A percentile compares a stretch with the other conserved stretches of the same genome.
Conservation (phyloP, 441 rosid species). For the Croton laevigatus region DNA sequence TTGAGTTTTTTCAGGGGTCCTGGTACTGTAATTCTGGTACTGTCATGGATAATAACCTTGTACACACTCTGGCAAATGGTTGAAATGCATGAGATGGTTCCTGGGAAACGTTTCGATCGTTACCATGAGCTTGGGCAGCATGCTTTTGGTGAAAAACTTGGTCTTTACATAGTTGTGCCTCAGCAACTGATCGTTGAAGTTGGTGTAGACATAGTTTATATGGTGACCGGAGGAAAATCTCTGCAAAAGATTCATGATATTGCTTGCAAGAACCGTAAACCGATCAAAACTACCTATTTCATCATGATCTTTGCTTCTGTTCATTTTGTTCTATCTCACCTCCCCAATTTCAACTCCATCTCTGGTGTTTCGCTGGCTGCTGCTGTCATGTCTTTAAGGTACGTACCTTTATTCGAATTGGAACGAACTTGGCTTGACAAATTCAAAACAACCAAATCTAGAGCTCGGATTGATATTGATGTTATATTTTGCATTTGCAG, state of each 20-base stretch:
- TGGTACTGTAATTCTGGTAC: constrained; percentile 45
- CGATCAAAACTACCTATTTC: constrained; percentile 51
- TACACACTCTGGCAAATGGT: constrained; percentile 97
- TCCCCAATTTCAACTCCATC: constrained; percentile 78
- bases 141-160: constrained; percentile 80
- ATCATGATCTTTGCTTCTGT: constrained; percentile 70
- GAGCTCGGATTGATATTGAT: no score
- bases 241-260: constrained; percentile 58
- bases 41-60: constrained; percentile 70
- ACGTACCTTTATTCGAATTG: no score
- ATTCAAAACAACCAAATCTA: no score
- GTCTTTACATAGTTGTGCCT: constrained; percentile 76
- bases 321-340: constrained; percentile 71
- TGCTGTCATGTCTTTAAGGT: constrained; percentile 81
- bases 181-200: constrained; percentile 72
- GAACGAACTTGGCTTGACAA: no score
- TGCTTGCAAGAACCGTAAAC: constrained; percentile 44
- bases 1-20: constrained; percentile 56
- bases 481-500: background rate
- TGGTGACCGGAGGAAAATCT: constrained; percentile 87
- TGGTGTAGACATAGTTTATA: constrained; percentile 66
- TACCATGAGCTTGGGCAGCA: constrained; percentile 82
- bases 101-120: constrained; percentile 76
- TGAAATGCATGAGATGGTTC: constrained; percentile 89
- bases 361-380: constrained; percentile 67